A percentile compares a stretch with the other conserved stretches of the same genome.
Evolutionary conservation across 306 rosid genomes (phyloP).

Genomic region (Vicia villosa): DNA sequence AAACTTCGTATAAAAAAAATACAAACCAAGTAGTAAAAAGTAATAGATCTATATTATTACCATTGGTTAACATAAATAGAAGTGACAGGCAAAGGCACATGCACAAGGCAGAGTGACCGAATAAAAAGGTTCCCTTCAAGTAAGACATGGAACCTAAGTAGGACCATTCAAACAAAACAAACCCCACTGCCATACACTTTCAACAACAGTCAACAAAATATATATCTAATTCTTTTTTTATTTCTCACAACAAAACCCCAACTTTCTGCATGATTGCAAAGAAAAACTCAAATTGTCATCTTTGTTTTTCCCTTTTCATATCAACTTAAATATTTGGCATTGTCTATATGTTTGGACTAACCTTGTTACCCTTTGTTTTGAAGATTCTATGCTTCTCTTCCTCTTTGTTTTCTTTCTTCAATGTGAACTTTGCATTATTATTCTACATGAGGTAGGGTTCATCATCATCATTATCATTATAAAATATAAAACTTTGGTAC

Average conservation of each 20-base stretch:
- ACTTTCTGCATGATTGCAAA: conserved; percentile 17
- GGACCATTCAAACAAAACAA: conserved; percentile 33
- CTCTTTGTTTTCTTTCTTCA: neutral
- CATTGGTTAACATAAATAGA: conserved; percentile 15
- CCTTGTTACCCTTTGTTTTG: conserved; percentile 28
- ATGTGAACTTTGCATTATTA: conserved; percentile 1
- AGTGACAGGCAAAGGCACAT: conserved; percentile 31
- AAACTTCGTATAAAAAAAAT: neutral
- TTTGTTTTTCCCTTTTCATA: conserved; percentile 28
- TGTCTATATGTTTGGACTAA: conserved; percentile 33
- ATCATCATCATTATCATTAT: neutral
- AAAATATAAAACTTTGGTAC: neutral
- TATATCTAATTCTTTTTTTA: conserved; percentile 1
- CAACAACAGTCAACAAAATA: conserved; percentile 28
- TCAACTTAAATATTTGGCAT: conserved; percentile 34
- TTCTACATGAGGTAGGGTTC: conserved; percentile 3
- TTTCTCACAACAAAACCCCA: neutral
- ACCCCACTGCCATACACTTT: conserved; percentile 4
- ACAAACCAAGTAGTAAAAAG: neutral
- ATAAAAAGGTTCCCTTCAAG: conserved; percentile 25
- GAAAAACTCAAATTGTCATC: conserved; percentile 20
- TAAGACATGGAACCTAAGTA: conserved; percentile 32
- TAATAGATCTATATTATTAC: neutral
- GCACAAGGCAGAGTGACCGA: conserved; percentile 24
- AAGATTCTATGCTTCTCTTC: conserved; percentile 38